These are phyloP conservation scores for Silybum marianum DNA, from an alignment of 129 eudicot species.

Conservation along the genomic window DNA sequence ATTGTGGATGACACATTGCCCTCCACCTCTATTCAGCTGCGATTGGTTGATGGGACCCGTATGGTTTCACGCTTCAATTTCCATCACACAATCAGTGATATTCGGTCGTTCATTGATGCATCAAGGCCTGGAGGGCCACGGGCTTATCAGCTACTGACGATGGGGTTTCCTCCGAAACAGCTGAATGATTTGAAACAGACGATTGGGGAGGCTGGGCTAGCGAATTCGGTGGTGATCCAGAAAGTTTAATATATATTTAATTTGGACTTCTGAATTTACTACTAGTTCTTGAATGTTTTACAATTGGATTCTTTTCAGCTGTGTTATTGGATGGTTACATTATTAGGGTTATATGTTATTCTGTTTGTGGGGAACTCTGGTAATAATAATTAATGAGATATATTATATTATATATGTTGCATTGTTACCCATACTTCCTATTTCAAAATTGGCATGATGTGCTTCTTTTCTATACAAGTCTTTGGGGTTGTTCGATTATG, in stretches of 20 bases:
- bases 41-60: slow-evolving; percentile 91
- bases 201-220: slow-evolving; percentile 81
- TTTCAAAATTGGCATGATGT: neutral
- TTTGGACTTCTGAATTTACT: neutral
- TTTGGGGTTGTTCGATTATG: no score
- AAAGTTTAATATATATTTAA: slow-evolving; percentile 47
- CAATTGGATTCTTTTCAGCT: slow-evolving; percentile 9
- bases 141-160: slow-evolving; percentile 68
- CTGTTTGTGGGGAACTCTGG: slow-evolving; percentile 14
- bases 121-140: slow-evolving; percentile 66
- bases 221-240: slow-evolving; percentile 91
- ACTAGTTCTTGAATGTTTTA: neutral
- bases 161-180: slow-evolving; percentile 92
- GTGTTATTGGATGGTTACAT: slow-evolving; percentile 26
- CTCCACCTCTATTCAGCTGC: slow-evolving; percentile 79
- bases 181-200: slow-evolving; percentile 81
- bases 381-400: neutral
- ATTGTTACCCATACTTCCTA: neutral
- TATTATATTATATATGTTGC: neutral
- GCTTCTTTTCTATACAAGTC: neutral
- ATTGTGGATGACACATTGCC: slow-evolving; percentile 69
- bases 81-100: slow-evolving; percentile 69
- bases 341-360: slow-evolving; percentile 5
- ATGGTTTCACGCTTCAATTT: slow-evolving; percentile 83
- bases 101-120: slow-evolving; percentile 83